These are phyloP conservation scores for Syzygium grande DNA, from an alignment of 345 rosid genomes.

Conservation along the genomic window DNA sequence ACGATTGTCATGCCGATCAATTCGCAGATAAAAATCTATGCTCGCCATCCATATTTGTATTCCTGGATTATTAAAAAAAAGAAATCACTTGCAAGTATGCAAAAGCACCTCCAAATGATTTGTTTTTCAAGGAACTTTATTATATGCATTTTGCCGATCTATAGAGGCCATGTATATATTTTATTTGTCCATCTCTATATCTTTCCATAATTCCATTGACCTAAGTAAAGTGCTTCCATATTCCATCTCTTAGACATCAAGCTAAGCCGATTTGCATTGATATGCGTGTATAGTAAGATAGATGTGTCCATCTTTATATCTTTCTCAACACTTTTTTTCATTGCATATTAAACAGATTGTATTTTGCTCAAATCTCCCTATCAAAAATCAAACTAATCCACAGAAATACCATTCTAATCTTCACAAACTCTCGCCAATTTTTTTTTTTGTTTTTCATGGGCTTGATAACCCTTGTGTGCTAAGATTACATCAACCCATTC, in stretches of 20 bases:
- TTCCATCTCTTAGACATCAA: background rate
- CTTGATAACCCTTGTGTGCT: background rate
- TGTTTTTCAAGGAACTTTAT: background rate
- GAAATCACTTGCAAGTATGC: background rate
- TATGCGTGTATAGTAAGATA: background rate
- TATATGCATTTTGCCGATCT: background rate
- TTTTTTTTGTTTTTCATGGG: background rate
- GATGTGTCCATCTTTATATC: background rate
- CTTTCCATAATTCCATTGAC: background rate
- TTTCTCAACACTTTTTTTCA: background rate
- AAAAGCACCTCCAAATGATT: background rate
- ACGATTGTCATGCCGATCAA: background rate
- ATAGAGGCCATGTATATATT: background rate
- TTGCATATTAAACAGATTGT: background rate
- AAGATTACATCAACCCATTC: background rate
- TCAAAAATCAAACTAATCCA: background rate
- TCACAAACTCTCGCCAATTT: background rate
- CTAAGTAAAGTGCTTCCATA: background rate
- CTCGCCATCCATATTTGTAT: background rate
- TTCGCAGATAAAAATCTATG: background rate
- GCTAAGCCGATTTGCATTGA: background rate
- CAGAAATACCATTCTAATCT: background rate
- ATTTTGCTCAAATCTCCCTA: background rate
- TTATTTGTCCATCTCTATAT: background rate
- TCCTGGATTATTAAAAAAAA: background rate